Conservation (phyloP, 2,329 filamentous ascomycete species). For the Didymella glomerata region DNA sequence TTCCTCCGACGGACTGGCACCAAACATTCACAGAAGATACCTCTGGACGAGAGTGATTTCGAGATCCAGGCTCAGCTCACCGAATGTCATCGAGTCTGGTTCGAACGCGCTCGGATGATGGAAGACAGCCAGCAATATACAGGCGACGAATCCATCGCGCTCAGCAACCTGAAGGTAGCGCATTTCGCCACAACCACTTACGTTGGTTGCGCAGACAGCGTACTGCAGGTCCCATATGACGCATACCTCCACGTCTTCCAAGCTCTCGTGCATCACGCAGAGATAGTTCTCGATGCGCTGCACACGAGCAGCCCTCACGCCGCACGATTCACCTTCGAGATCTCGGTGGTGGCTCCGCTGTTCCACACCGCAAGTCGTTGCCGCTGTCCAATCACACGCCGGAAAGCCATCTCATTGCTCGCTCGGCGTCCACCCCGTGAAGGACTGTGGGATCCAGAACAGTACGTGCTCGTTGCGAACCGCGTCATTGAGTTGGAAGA, state of each 20-base stretch:
- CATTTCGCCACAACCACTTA: constrained; percentile 24
- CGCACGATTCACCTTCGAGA: constrained; percentile 28
- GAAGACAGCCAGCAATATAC: constrained; percentile 17
- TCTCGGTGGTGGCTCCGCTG: constrained; percentile 21
- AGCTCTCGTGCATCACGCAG: constrained; percentile 28
- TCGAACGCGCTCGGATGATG: constrained; percentile 9
- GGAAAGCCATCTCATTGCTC: constrained; percentile 30
- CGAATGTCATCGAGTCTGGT: constrained; percentile 30
- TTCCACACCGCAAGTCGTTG: constrained; percentile 23
- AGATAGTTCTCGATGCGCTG: constrained; percentile 30
- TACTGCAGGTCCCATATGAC: constrained; percentile 26
- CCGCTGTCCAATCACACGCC: constrained; percentile 32
- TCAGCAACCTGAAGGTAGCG: constrained; percentile 28
- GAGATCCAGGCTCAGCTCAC: constrained; percentile 22
- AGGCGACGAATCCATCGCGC: constrained; percentile 22
- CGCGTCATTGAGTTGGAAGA: constrained; percentile 37
- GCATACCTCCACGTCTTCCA: constrained; percentile 28
- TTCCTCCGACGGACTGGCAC: constrained; percentile 20
- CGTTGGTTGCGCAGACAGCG: constrained; percentile 23
- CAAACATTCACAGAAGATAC: neutral
- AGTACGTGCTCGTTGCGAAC: constrained; percentile 23
- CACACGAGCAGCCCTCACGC: constrained; percentile 7
- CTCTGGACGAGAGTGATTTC: constrained; percentile 14
- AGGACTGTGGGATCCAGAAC: constrained; percentile 34
- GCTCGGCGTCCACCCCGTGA: constrained; percentile 28